phyloP scores from a whole-genome alignment of 2,329 filamentous ascomycete genomes.

The Paraconiothyrium brasiliense region DNA sequence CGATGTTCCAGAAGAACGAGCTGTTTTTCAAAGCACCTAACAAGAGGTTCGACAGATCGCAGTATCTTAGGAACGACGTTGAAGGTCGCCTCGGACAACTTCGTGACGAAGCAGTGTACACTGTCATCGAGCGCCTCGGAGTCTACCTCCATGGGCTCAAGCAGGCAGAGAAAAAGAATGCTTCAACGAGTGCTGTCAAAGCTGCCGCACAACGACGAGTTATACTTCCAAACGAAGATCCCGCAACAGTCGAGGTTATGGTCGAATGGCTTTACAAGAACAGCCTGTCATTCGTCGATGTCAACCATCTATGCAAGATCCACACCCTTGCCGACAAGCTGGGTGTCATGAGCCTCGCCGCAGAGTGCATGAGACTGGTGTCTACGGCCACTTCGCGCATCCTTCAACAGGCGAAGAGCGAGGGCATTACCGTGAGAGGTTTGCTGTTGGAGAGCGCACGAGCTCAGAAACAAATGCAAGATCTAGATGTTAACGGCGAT shows the following conservation, averaged over 20 bases:
- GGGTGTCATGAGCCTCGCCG: slow-evolving; percentile 23
- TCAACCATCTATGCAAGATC: slow-evolving; percentile 27
- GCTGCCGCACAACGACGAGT: slow-evolving; percentile 33
- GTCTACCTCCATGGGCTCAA: slow-evolving; percentile 19
- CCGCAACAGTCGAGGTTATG: slow-evolving; percentile 21
- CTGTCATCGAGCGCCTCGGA: slow-evolving; percentile 15
- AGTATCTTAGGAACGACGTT: slow-evolving; percentile 3
- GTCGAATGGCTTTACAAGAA: slow-evolving; percentile 32
- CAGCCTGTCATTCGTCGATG: slow-evolving; percentile 10
- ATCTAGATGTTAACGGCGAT: neutral
- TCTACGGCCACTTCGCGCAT: slow-evolving; percentile 10
- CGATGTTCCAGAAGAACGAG: slow-evolving; percentile 19
- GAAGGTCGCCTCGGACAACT: slow-evolving; percentile 20
- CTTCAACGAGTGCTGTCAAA: slow-evolving; percentile 12
- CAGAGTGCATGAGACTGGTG: slow-evolving; percentile 26
- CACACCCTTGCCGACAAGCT: slow-evolving; percentile 27
- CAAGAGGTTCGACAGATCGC: slow-evolving; percentile 11
- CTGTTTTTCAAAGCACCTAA: slow-evolving; percentile 1
- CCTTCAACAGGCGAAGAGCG: slow-evolving; percentile 14
- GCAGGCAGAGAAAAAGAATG: slow-evolving; percentile 17
- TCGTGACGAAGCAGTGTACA: slow-evolving; percentile 20
- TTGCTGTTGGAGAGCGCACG: slow-evolving; percentile 19
- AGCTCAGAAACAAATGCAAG: neutral
- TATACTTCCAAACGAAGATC: slow-evolving; percentile 20
- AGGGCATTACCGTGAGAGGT: slow-evolving; percentile 17